Conservation (phyloP, 148 eudicot species). For the Silene uniflora region DNA sequence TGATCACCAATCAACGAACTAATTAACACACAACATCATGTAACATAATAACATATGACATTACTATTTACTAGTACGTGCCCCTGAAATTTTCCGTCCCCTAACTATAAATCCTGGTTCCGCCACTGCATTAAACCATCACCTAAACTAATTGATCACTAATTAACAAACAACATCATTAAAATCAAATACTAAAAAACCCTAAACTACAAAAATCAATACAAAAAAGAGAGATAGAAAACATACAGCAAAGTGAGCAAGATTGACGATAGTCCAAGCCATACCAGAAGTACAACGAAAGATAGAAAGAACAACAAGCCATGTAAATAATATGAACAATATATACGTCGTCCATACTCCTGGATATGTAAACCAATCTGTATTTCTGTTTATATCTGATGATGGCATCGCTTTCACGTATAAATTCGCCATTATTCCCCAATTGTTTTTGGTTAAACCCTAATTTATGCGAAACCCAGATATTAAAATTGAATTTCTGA, state of each 20-base stretch:
- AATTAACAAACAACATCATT: neutral
- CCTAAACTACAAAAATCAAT: neutral
- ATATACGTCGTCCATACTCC: conserved; percentile 82
- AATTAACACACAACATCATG: too few relatives aligned
- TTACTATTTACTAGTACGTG: too few relatives aligned
- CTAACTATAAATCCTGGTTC: too few relatives aligned
- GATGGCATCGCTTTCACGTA: conserved; percentile 59
- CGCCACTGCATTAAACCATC: neutral
- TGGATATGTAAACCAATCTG: conserved; percentile 81
- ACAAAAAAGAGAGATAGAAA: neutral
- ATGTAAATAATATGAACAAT: conserved; percentile 60
- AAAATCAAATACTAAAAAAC: neutral
- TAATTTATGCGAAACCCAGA: neutral
- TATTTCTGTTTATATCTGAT: conserved; percentile 68
- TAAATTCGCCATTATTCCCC: conserved; percentile 28
- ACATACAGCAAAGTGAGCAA: conserved; percentile 54
- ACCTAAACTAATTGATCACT: neutral
- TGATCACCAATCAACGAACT: too few relatives aligned
- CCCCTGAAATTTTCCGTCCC: too few relatives aligned
- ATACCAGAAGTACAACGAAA: conserved; percentile 66
- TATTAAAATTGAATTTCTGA: too few relatives aligned
- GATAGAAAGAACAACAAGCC: conserved; percentile 66
- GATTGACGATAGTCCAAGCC: conserved; percentile 83
- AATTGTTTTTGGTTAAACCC: conserved; percentile 7
- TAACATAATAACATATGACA: too few relatives aligned